phyloP scores from a whole-genome alignment of 2,329 filamentous ascomycete genomes.

The Coleophoma cylindrospora region DNA sequence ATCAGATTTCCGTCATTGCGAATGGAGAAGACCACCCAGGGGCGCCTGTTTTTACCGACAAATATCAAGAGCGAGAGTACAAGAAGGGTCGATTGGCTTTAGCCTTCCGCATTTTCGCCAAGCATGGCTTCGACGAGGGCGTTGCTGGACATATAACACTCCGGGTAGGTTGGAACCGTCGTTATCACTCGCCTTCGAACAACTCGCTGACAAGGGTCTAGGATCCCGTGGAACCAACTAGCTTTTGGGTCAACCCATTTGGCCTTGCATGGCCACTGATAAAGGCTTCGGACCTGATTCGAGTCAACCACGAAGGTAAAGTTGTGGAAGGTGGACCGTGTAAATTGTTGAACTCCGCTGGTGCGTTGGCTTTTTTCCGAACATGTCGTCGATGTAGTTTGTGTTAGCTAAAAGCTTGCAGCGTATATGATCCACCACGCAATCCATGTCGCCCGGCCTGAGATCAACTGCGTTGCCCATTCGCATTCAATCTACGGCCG shows the following conservation, averaged over 20 bases:
- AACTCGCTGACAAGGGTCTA: conserved; percentile 4
- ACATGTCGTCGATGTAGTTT: too few species aligned
- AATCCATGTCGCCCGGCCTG: conserved; percentile 52
- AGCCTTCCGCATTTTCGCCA: conserved; percentile 43
- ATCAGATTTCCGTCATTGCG: not conserved
- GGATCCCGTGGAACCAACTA: conserved; percentile 27
- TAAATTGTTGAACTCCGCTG: conserved; percentile 24
- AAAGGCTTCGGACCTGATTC: conserved; percentile 62
- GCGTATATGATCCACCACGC: conserved; percentile 58
- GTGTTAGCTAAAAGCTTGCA: conserved; percentile 15
- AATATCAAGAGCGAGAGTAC: conserved; percentile 29
- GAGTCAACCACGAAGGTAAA: conserved; percentile 54
- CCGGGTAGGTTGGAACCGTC: conserved; percentile 15
- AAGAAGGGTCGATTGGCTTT: conserved; percentile 37
- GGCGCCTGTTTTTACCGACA: conserved; percentile 21
- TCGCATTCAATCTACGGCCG: conserved; percentile 54
- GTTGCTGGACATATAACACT: conserved; percentile 40
- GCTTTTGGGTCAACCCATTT: conserved; percentile 29
- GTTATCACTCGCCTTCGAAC: too few species aligned
- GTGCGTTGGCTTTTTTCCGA: conserved; percentile 6
- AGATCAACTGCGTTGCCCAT: conserved; percentile 53
- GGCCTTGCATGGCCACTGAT: conserved; percentile 35
- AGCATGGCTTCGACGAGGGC: conserved; percentile 40
- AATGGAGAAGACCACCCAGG: not conserved
- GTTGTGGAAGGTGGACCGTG: conserved; percentile 55